These are phyloP conservation scores for Aspergillus tubingensis DNA, from an alignment of 2,329 filamentous ascomycete species.

Conservation along the genomic window DNA sequence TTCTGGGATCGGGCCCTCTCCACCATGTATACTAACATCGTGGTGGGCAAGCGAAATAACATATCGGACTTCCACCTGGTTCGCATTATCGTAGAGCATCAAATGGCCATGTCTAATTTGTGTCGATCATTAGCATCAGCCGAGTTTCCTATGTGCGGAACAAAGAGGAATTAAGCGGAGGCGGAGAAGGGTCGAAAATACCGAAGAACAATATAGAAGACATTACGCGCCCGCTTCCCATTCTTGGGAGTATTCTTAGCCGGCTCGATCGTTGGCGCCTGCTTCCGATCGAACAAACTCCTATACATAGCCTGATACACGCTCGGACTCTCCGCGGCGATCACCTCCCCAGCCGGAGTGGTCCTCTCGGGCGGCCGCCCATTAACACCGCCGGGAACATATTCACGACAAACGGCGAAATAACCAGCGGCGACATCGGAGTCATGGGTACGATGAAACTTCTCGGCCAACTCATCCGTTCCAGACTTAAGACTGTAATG, in stretches of 20 bases:
- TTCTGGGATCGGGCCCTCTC: conserved; percentile 76
- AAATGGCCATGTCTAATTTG: conserved; percentile 77
- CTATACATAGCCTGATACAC: conserved; percentile 99
- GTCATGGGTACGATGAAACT: conserved; percentile 63
- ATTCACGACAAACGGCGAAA: conserved; percentile 93
- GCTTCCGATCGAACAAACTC: conserved; percentile 86
- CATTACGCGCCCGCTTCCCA: conserved; percentile 70
- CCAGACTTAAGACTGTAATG: conserved; percentile 63
- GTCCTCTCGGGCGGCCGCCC: conserved; percentile 86
- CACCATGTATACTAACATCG: conserved; percentile 76
- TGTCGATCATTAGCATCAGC: conserved; percentile 19
- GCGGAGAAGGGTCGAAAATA: conserved; percentile 45
- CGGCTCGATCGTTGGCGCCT: conserved; percentile 56
- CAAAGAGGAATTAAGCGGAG: neutral
- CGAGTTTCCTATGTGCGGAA: neutral
- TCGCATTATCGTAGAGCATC: conserved; percentile 95
- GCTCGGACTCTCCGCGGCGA: conserved; percentile 80
- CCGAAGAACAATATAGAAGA: conserved; percentile 91
- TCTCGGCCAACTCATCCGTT: conserved; percentile 61
- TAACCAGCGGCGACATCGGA: conserved; percentile 84
- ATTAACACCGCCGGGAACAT: conserved; percentile 86
- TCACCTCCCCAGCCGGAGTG: conserved; percentile 75
- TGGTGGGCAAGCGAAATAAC: conserved; percentile 92
- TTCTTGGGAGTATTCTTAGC: conserved; percentile 52
- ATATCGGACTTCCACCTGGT: conserved; percentile 93